Percentiles rank a stretch among this genome's conserved stretches.
These are phyloP conservation scores for Cladophialophora bantiana DNA, from an alignment of 2,329 filamentous ascomycete species.

Conservation along the genomic window DNA sequence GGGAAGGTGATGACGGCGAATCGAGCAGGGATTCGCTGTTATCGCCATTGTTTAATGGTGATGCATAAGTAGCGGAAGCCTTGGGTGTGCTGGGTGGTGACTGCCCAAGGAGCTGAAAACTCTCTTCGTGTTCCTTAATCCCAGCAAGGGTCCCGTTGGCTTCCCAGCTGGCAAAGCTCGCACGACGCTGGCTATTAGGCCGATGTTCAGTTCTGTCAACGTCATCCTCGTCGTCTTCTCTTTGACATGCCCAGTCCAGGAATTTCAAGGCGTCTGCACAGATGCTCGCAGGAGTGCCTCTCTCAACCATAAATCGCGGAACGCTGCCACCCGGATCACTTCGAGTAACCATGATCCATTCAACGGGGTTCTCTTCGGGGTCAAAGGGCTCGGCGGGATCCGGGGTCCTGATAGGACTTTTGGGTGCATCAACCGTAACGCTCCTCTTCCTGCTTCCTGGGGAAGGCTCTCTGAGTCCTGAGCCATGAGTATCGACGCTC, in stretches of 20 bases:
- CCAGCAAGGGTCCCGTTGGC: constrained; percentile 41
- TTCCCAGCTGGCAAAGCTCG: constrained; percentile 40
- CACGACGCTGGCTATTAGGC: constrained; percentile 27
- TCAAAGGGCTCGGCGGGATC: constrained; percentile 45
- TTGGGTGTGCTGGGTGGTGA: constrained; percentile 25
- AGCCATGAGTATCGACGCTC: constrained; percentile 25
- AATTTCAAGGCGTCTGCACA: constrained; percentile 81
- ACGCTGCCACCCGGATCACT: constrained; percentile 89
- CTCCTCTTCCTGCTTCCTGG: constrained; percentile 32
- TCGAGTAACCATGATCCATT: constrained; percentile 92
- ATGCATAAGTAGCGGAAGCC: constrained; percentile 15
- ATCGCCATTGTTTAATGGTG: neutral
- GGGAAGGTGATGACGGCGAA: constrained; percentile 21
- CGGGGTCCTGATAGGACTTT: constrained; percentile 9
- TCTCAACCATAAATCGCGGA: constrained; percentile 88
- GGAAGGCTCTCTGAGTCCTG: constrained; percentile 28
- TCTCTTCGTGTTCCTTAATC: constrained; percentile 36
- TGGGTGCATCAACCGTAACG: constrained; percentile 32
- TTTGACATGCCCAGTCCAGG: constrained; percentile 73
- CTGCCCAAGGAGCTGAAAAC: constrained; percentile 16
- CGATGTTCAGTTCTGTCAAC: constrained; percentile 26
- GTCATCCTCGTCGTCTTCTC: constrained; percentile 53
- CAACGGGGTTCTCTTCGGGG: constrained; percentile 69
- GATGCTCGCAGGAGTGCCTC: constrained; percentile 82
- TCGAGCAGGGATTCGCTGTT: constrained; percentile 2